phyloP scores from a whole-genome alignment of 2,329 filamentous ascomycete genomes.

The Fusarium abutilonis region DNA sequence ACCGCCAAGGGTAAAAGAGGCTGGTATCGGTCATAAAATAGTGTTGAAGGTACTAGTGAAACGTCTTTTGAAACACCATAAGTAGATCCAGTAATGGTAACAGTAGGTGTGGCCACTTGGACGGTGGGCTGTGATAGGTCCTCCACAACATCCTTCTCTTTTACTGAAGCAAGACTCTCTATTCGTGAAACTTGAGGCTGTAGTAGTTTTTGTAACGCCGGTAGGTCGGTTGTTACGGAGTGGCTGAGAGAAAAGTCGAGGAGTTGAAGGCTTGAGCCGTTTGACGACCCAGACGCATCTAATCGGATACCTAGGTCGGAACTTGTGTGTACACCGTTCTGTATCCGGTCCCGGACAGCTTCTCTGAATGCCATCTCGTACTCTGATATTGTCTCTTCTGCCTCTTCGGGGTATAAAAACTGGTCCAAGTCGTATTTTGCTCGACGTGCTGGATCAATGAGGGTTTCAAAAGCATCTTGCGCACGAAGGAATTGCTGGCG shows the following conservation, averaged over 20 bases:
- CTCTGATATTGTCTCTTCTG: constrained; percentile 31
- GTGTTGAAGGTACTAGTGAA: constrained; percentile 46
- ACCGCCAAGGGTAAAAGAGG: constrained; percentile 51
- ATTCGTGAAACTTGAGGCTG: constrained; percentile 42
- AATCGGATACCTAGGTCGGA: constrained; percentile 54
- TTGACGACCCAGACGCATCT: constrained; percentile 43
- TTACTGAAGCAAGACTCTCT: constrained; percentile 33
- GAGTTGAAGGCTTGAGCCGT: constrained; percentile 36
- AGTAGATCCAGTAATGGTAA: constrained; percentile 53
- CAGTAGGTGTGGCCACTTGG: constrained; percentile 45
- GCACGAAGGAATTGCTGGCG: constrained; percentile 54
- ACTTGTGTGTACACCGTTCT: constrained; percentile 42
- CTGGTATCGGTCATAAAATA: constrained; percentile 54
- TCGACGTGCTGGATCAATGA: constrained; percentile 56
- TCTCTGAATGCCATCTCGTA: constrained; percentile 38
- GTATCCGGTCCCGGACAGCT: constrained; percentile 34
- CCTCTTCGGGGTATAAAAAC: constrained; percentile 34
- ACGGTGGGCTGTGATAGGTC: constrained; percentile 26
- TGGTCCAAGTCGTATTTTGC: constrained; percentile 54
- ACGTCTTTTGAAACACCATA: constrained; percentile 51
- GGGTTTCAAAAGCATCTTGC: constrained; percentile 58
- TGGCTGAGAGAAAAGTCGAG: constrained; percentile 55
- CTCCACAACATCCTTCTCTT: constrained; percentile 24
- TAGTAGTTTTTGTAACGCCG: constrained; percentile 45
- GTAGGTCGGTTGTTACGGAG: constrained; percentile 50